These are phyloP conservation scores for Penicillium goetzii DNA, from an alignment of 495 filamentous ascomycete species.

Conservation along the genomic window DNA sequence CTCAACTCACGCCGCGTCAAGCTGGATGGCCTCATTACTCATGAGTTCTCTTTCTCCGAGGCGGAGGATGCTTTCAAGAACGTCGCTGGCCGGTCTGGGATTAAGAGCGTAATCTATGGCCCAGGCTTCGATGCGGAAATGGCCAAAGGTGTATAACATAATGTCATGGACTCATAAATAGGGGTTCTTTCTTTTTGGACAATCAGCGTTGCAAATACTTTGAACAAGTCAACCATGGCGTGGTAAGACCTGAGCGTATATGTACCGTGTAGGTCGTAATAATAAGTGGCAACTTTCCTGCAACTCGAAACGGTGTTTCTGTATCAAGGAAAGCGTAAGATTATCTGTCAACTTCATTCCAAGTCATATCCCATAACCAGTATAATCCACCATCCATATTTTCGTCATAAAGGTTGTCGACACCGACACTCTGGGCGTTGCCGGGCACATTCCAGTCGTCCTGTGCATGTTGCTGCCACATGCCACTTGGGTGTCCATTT, in stretches of 20 bases:
- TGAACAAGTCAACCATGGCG: neutral
- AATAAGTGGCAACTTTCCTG: neutral
- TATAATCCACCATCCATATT: neutral
- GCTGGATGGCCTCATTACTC: slow-evolving; percentile 72
- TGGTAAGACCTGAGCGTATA: neutral
- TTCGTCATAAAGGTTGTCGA: neutral
- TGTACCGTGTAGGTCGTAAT: neutral
- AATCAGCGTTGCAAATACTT: neutral
- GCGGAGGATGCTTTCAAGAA: slow-evolving; percentile 71
- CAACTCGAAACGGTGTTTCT: neutral
- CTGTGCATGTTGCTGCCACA: neutral
- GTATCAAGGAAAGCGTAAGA: neutral
- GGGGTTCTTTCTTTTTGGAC: neutral
- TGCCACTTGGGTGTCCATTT: neutral
- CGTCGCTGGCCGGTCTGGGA: neutral
- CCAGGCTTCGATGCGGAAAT: neutral
- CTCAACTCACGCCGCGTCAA: slow-evolving; percentile 67
- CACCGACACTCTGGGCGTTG: neutral
- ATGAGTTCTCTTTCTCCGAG: slow-evolving; percentile 69
- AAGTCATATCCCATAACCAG: neutral
- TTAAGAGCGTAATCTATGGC: neutral
- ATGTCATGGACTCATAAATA: neutral
- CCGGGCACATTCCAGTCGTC: neutral
- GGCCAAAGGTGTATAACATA: neutral
- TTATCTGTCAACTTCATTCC: neutral